Evolutionary conservation across 1,284 basidiomycete species (phyloP), one percentile per base, ranked within the genome.

Genomic region (Moesziomyces antarcticus): DNA sequence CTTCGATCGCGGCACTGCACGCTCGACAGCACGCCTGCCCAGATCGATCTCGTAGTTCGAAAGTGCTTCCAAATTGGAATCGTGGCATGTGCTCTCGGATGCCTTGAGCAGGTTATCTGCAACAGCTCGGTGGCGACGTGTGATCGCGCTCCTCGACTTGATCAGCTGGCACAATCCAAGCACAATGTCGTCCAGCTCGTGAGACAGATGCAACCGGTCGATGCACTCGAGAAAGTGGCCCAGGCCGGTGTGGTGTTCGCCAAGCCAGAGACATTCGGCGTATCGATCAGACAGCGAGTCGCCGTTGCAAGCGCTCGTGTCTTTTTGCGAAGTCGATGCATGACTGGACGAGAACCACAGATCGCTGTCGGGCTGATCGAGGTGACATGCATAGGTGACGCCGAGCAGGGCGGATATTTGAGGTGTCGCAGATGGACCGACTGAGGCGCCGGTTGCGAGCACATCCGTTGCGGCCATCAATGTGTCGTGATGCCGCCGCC

Each of bases 231-330:
- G 49, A 43, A 74, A 74, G 49, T 59, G 50, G 21, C 44, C 35
- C 3, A 74, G 59, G n/a, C 67, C 50, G 3, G 66, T 74, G 47
- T 74, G 72, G 24, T 53, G 48, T 41, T 74, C 72, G 18, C 72
- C 72, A 7, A 74, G 67, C 72, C 72, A 74, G 4, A 74, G 48
- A 0, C 59, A 43, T 33, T 74, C 72, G 9, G 47, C 59, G 33
- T 74, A 74, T 18, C 53, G 40, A 37, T 50, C 46, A 7, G 22
- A n/a, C 1, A 72, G 47, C 9, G 51, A 33, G n/a, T 42, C 11
- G 10, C 13, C 30, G 10, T 3, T 13, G 30, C 30, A 7, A 33
- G 30, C 13, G 30, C 30, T 33, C 11, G 11, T 33, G 30, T 33
- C 30, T 33, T 10, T 10, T 33, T 33, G 30, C 30, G 30, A 33